Evolutionary conservation across 2,329 filamentous ascomycete species (phyloP).

Genomic region (Paradendryphiella salina): DNA sequence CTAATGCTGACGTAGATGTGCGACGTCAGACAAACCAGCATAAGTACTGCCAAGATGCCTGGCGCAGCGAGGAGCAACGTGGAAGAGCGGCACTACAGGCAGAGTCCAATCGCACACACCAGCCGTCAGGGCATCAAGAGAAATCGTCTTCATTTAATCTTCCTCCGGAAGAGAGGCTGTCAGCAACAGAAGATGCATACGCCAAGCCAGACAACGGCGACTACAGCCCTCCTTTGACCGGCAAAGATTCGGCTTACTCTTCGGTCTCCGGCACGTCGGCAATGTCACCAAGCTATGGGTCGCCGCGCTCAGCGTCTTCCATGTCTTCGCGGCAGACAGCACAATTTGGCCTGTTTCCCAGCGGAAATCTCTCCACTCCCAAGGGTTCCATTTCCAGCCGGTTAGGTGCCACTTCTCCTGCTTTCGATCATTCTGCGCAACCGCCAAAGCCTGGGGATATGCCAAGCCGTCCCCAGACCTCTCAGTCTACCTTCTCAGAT

Average conservation of each 20-base stretch:
- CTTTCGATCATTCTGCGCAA: slow-evolving; percentile 12
- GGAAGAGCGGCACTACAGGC: slow-evolving; percentile 15
- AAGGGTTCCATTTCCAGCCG: slow-evolving; percentile 39
- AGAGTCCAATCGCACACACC: slow-evolving; percentile 18
- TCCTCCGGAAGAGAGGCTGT: slow-evolving; percentile 16
- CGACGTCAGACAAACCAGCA: slow-evolving; percentile 22
- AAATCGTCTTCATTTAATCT: slow-evolving; percentile 17
- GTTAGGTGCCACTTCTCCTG: slow-evolving; percentile 32
- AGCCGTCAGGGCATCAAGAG: slow-evolving; percentile 20
- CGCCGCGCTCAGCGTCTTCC: slow-evolving; percentile 39
- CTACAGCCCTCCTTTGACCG: slow-evolving; percentile 40
- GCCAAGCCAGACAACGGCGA: slow-evolving; percentile 23
- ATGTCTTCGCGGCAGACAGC: slow-evolving; percentile 37
- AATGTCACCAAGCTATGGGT: slow-evolving; percentile 31
- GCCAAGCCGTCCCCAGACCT: slow-evolving; percentile 35
- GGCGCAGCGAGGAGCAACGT: slow-evolving; percentile 28
- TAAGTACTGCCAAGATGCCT: slow-evolving; percentile 29
- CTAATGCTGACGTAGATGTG: slow-evolving; percentile 23
- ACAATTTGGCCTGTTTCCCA: slow-evolving; percentile 45
- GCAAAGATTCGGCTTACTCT: slow-evolving; percentile 47
- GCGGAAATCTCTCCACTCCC: slow-evolving; percentile 36
- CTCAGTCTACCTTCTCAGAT: slow-evolving; percentile 33
- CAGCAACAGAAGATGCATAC: slow-evolving; percentile 14
- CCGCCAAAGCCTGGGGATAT: slow-evolving; percentile 24
- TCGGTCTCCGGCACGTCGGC: slow-evolving; percentile 44